Conservation (phyloP, 257 asterid species). For the Anisodus tanguticus region DNA sequence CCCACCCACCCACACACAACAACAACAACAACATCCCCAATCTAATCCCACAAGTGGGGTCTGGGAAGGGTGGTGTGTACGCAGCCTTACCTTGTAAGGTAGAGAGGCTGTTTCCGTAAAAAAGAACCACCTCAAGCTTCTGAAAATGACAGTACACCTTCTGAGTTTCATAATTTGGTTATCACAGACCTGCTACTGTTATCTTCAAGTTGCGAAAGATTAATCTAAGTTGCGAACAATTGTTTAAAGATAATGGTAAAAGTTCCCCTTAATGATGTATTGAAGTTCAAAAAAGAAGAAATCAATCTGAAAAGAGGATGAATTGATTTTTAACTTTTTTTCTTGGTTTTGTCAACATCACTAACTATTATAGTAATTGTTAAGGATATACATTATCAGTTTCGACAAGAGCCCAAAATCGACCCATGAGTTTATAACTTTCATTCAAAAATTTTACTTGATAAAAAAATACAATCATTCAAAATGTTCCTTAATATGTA, state of each 20-base stretch:
- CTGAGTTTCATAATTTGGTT: background rate
- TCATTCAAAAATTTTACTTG: too few species aligned
- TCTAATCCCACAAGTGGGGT: too few species aligned
- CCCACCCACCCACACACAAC: too few species aligned
- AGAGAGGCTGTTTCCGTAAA: too few species aligned
- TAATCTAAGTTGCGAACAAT: background rate
- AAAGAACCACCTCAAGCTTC: background rate
- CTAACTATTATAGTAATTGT: constrained; percentile 5
- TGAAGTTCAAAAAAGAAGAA: background rate
- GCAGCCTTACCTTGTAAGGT: too few species aligned
- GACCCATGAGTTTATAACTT: background rate
- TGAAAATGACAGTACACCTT: background rate
- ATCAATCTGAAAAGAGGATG: constrained; percentile 5
- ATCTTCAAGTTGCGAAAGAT: background rate
- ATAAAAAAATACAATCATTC: too few species aligned
- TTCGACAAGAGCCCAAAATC: background rate
- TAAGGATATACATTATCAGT: background rate
- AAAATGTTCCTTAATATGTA: background rate
- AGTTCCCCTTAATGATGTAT: background rate
- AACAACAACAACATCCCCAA: too few species aligned
- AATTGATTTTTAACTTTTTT: background rate
- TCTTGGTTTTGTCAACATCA: background rate
- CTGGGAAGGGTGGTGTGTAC: too few species aligned
- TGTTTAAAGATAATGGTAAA: background rate
- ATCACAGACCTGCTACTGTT: background rate